Conservation (phyloP, 192 early-diverging fungal genomes). For the Geranomyces michiganensis region DNA sequence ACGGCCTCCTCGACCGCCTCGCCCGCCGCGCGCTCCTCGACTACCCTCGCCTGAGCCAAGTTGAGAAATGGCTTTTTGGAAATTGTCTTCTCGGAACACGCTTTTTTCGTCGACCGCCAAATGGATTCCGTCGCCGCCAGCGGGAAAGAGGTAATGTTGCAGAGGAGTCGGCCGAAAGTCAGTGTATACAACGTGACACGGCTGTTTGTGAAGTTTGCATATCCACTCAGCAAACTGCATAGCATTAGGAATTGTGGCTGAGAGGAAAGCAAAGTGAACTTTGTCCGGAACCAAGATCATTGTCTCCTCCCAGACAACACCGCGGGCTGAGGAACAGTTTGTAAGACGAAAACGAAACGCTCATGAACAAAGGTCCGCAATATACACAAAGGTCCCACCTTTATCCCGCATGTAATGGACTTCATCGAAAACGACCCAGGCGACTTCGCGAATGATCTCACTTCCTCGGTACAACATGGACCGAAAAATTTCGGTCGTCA, state of each 20-base stretch:
- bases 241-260: conserved; percentile 98
- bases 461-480: conserved; percentile 97
- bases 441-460: conserved; percentile 94
- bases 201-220: conserved; percentile 89
- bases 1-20: conserved; percentile 54
- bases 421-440: conserved; percentile 98
- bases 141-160: conserved; percentile 95
- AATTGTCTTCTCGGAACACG: conserved; percentile 93
- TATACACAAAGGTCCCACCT: conserved; percentile 38
- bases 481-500: conserved; percentile 99
- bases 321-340: conserved; percentile 67
- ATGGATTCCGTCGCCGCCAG: conserved; percentile 90
- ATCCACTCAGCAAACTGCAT: conserved; percentile 99
- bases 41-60: conserved; percentile 62
- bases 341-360: too few species aligned
- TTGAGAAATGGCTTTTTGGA: conserved; percentile 82
- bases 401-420: conserved; percentile 98
- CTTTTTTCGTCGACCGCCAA: conserved; percentile 96
- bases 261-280: conserved; percentile 92
- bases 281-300: conserved; percentile 92
- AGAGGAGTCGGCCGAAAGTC: conserved; percentile 95
- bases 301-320: conserved; percentile 99
- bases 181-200: conserved; percentile 98
- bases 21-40: conserved; percentile 53
- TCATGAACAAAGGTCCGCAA: too few species aligned